Conservation (phyloP, 2,329 filamentous ascomycete genomes). For the Neopestalotiopsis clavispora region DNA sequence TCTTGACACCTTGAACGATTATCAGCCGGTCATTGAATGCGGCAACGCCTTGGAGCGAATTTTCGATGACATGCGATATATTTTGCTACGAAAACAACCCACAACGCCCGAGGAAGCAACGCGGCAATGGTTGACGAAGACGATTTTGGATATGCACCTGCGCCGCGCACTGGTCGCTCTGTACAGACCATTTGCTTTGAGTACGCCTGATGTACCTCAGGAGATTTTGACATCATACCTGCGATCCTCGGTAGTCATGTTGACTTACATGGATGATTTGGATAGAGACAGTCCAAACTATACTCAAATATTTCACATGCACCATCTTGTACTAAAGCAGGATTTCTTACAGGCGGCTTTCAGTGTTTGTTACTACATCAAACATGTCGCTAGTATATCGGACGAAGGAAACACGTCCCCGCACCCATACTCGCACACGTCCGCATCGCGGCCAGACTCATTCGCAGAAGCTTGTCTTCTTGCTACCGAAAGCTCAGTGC, state of each 20-base stretch:
- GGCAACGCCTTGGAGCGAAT: slow-evolving; percentile 58
- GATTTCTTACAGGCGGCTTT: slow-evolving; percentile 61
- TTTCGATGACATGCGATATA: slow-evolving; percentile 58
- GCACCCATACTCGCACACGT: slow-evolving; percentile 22
- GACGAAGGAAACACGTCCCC: slow-evolving; percentile 16
- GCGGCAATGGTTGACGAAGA: slow-evolving; percentile 56
- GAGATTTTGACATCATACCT: slow-evolving; percentile 59
- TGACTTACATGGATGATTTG: slow-evolving; percentile 59
- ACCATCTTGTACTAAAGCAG: slow-evolving; percentile 56
- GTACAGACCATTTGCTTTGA: slow-evolving; percentile 60
- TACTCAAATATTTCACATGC: slow-evolving; percentile 54
- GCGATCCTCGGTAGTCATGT: slow-evolving; percentile 59
- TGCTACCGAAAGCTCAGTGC: slow-evolving; percentile 33
- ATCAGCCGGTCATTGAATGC: slow-evolving; percentile 56
- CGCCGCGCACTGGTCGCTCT: slow-evolving; percentile 56
- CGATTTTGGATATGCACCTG: slow-evolving; percentile 59
- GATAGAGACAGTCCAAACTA: slow-evolving; percentile 53
- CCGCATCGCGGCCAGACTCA: slow-evolving; percentile 24
- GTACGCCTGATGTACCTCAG: slow-evolving; percentile 52
- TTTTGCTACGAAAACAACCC: slow-evolving; percentile 52
- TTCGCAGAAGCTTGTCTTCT: slow-evolving; percentile 30
- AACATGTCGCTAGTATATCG: slow-evolving; percentile 30
- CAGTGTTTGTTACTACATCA: slow-evolving; percentile 61
- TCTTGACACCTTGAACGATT: slow-evolving; percentile 57
- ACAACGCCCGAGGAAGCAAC: slow-evolving; percentile 49